phyloP scores from a whole-genome alignment of 768 basidiomycete species.

The Exsudoporus frostii region DNA sequence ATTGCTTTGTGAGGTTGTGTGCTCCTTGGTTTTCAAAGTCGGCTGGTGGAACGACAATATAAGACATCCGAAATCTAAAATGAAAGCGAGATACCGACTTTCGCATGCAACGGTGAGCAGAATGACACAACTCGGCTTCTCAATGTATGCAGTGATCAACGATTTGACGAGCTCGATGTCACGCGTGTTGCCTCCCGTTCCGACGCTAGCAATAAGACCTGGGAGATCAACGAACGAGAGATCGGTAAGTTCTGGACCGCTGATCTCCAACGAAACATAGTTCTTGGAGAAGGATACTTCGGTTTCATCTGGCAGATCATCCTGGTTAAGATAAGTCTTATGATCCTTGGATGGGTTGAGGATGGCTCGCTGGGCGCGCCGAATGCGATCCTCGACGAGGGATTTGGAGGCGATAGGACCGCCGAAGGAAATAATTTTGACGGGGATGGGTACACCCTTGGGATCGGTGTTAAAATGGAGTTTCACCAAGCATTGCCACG shows the following conservation, averaged over 20 bases:
- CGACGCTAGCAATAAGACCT: conserved; percentile 58
- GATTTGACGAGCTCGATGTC: conserved; percentile 63
- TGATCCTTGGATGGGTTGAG: conserved; percentile 47
- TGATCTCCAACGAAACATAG: conserved; percentile 56
- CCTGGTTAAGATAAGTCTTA: conserved; percentile 12
- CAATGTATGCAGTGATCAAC: conserved; percentile 58
- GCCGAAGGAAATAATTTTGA: conserved; percentile 44
- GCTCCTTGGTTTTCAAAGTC: conserved; percentile 82
- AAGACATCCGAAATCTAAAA: conserved; percentile 34
- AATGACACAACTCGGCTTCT: conserved; percentile 65
- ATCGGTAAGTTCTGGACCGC: conserved; percentile 57
- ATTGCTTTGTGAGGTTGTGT: conserved; percentile 55
- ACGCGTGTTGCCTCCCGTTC: conserved; percentile 42
- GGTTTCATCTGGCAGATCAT: conserved; percentile 9
- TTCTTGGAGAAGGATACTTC: conserved; percentile 49
- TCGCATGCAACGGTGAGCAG: conserved; percentile 57
- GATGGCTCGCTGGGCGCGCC: conserved; percentile 63
- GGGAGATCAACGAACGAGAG: conserved; percentile 66
- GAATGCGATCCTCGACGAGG: conserved; percentile 62
- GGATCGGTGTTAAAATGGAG: conserved; percentile 44
- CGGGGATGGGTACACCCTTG: conserved; percentile 36
- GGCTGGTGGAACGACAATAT: conserved; percentile 44
- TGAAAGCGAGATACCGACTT: conserved; percentile 11
- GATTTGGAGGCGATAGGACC: conserved; percentile 45
- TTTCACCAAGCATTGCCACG: conserved; percentile 53